Percentiles rank a stretch among this genome's conserved stretches.
Conservation (phyloP, 2,329 filamentous ascomycete genomes). For the Arthrinium phaeospermum region DNA sequence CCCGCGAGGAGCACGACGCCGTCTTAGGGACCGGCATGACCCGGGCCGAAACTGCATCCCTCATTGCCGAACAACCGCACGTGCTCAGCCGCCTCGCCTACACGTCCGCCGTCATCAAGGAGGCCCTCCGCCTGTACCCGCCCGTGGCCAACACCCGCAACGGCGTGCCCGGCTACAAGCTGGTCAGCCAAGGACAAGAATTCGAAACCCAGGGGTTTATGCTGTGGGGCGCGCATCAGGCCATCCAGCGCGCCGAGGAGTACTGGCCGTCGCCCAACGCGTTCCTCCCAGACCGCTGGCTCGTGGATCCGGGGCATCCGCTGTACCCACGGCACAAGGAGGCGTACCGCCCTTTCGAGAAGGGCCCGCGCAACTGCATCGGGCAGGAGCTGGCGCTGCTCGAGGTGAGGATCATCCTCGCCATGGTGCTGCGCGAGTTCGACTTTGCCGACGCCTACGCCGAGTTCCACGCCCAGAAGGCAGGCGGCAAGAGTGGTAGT, state of each 20-base stretch:
- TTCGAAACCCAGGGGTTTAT: conserved; percentile 31
- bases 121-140: conserved; percentile 42
- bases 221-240: conserved; percentile 28
- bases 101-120: conserved; percentile 44
- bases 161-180: conserved; percentile 36
- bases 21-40: conserved; percentile 37
- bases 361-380: conserved; percentile 60
- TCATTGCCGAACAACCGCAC: conserved; percentile 36
- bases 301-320: conserved; percentile 34
- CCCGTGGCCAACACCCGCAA: conserved; percentile 48
- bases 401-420: conserved; percentile 55
- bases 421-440: conserved; percentile 54
- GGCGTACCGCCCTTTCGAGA: conserved; percentile 59
- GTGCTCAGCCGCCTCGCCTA: conserved; percentile 37
- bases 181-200: conserved; percentile 34
- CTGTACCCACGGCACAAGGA: neutral
- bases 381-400: conserved; percentile 62
- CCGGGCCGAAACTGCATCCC: conserved; percentile 32
- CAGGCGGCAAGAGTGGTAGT: neutral
- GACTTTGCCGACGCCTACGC: conserved; percentile 45
- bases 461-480: neutral
- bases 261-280: conserved; percentile 41
- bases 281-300: conserved; percentile 44
- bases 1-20: conserved; percentile 44
- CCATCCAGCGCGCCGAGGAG: conserved; percentile 41